Evolutionary conservation across 2,329 filamentous ascomycete genomes (phyloP).

Genomic region (Hortaea sp.): DNA sequence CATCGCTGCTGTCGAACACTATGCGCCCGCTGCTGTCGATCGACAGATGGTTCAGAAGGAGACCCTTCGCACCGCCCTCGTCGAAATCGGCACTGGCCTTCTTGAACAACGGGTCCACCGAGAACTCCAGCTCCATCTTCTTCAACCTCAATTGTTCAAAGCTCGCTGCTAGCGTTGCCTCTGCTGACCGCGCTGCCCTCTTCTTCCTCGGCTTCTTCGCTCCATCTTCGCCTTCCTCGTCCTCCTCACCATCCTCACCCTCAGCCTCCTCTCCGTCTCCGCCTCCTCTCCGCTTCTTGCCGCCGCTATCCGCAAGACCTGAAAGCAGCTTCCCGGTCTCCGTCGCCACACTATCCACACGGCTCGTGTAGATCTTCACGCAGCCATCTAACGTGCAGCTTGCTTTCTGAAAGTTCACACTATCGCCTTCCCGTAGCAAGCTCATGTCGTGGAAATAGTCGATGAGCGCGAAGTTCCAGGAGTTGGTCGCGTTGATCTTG

Average conservation of each 20-base stretch:
- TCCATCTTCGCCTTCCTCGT: slow-evolving; percentile 43
- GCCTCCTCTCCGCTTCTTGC: slow-evolving; percentile 47
- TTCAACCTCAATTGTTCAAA: slow-evolving; percentile 86
- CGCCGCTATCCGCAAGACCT: slow-evolving; percentile 76
- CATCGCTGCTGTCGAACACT: slow-evolving; percentile 96
- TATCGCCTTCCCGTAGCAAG: slow-evolving; percentile 85
- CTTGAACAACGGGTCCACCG: slow-evolving; percentile 97
- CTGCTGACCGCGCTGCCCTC: slow-evolving; percentile 68
- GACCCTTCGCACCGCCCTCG: slow-evolving; percentile 90
- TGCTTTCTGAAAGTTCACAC: slow-evolving; percentile 97
- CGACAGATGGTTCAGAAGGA: slow-evolving; percentile 90
- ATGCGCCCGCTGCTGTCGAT: slow-evolving; percentile 88
- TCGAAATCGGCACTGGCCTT: slow-evolving; percentile 98
- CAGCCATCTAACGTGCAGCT: slow-evolving; percentile 96
- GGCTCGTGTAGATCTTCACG: slow-evolving; percentile 97
- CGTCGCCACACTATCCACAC: slow-evolving; percentile 95
- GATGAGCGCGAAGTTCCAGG: slow-evolving; percentile 99
- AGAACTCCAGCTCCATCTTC: slow-evolving; percentile 94
- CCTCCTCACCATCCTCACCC: slow-evolving; percentile 51
- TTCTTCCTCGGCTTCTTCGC: slow-evolving; percentile 45
- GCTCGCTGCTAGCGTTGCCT: slow-evolving; percentile 83
- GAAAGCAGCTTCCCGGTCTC: slow-evolving; percentile 93
- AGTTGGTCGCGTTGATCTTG: slow-evolving; percentile 89
- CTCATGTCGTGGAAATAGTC: slow-evolving; percentile 99
- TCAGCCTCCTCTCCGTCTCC: slow-evolving; percentile 55